Conservation (phyloP, 2,329 filamentous ascomycete species). For the Hypoxylon sp. region DNA sequence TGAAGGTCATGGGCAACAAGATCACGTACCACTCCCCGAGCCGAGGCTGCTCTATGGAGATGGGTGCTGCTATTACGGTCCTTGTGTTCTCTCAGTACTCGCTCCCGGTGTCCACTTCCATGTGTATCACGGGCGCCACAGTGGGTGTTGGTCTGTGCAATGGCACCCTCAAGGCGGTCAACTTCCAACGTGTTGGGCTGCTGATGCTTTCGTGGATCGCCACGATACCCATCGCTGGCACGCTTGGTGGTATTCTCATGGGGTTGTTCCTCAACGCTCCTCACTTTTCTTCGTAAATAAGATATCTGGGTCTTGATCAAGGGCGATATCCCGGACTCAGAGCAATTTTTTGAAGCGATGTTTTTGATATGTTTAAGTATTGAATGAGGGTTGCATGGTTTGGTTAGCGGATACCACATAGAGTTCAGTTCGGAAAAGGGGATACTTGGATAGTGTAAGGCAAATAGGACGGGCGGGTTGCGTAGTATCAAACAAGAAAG, state of each 20-base stretch:
- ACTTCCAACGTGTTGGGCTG: constrained; percentile 80
- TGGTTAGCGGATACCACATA: constrained; percentile 25
- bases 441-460: background rate
- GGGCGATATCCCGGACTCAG: background rate
- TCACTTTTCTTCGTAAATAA: constrained; percentile 59
- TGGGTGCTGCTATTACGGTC: constrained; percentile 83
- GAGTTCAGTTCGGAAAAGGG: constrained; percentile 1
- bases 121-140: constrained; percentile 86
- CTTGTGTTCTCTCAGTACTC: constrained; percentile 82
- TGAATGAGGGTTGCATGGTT: constrained; percentile 11
- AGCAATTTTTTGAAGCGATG: background rate
- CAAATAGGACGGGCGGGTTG: background rate
- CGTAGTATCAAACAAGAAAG: background rate
- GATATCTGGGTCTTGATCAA: background rate
- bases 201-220: constrained; percentile 77
- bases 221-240: constrained; percentile 74
- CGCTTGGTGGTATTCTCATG: constrained; percentile 68
- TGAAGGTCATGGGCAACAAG: constrained; percentile 84
- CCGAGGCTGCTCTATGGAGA: constrained; percentile 77
- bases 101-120: constrained; percentile 81
- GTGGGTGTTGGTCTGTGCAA: constrained; percentile 85
- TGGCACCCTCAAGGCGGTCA: constrained; percentile 78
- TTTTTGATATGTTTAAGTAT: background rate
- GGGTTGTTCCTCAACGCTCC: constrained; percentile 69
- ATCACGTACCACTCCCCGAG: constrained; percentile 56